A percentile compares a stretch with the other conserved stretches of the same genome.
phyloP scores from a whole-genome alignment of 768 basidiomycete genomes.

The Lentinula lateritia region DNA sequence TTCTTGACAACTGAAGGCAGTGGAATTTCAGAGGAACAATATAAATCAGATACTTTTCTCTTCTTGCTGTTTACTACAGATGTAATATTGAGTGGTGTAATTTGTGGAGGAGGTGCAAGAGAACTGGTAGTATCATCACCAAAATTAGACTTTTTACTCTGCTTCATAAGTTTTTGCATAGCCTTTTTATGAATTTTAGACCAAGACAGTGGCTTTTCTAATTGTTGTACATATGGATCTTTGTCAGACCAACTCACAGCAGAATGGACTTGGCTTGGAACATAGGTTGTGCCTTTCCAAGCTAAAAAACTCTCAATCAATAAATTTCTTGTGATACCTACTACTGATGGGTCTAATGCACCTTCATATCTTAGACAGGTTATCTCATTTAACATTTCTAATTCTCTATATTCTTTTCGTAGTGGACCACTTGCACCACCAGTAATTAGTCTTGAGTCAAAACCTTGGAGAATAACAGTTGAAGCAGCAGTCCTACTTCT shows the following conservation, averaged over 20 bases:
- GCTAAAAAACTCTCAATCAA: background rate
- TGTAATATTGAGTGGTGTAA: too few species aligned
- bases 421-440: slow-evolving; percentile 9
- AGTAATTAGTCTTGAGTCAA: slow-evolving; percentile 10
- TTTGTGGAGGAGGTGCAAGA: too few species aligned
- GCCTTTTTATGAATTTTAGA: too few species aligned
- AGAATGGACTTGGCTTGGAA: background rate
- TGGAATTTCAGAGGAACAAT: too few species aligned
- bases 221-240: background rate
- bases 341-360: background rate
- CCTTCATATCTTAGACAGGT: slow-evolving; percentile 5
- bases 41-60: too few species aligned
- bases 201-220: too few species aligned
- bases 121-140: too few species aligned
- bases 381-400: slow-evolving; percentile 21
- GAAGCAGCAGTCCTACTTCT: slow-evolving; percentile 14
- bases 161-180: too few species aligned
- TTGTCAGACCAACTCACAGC: background rate
- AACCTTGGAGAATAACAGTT: slow-evolving; percentile 17
- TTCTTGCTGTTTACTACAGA: too few species aligned
- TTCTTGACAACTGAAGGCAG: too few species aligned
- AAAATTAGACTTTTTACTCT: too few species aligned
- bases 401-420: slow-evolving; percentile 15
- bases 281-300: background rate
- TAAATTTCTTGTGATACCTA: background rate